These are phyloP conservation scores for Acorus gramineus DNA, from an alignment of 106 monocot genomes.

Conservation along the genomic window DNA sequence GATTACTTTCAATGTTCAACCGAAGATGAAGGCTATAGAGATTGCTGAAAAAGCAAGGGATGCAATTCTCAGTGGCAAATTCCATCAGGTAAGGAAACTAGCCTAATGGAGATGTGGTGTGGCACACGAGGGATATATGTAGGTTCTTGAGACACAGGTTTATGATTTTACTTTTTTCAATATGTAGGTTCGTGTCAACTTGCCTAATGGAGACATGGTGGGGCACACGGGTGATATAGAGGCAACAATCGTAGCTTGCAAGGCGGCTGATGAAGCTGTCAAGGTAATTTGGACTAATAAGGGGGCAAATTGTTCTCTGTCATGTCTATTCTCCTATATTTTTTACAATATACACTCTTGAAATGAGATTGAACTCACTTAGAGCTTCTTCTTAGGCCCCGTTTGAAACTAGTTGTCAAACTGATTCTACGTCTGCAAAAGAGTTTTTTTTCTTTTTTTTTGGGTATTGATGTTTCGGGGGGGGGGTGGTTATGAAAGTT, in stretches of 20 bases:
- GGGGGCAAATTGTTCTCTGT: too few species aligned
- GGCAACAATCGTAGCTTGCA: constrained; percentile 73
- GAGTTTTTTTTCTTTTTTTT: too few species aligned
- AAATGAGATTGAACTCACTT: too few species aligned
- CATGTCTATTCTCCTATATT: too few species aligned
- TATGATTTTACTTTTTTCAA: background rate
- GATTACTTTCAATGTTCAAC: constrained; percentile 82
- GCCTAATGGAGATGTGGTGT: background rate
- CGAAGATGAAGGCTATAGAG: constrained; percentile 85
- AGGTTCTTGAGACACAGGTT: too few species aligned
- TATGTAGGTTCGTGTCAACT: constrained; percentile 59
- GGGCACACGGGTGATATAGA: constrained; percentile 94
- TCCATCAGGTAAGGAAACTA: constrained; percentile 51
- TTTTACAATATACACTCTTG: too few species aligned
- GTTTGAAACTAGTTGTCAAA: too few species aligned
- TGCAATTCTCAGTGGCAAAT: constrained; percentile 77
- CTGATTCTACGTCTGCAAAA: too few species aligned
- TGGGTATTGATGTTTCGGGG: too few species aligned
- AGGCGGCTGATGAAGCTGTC: constrained; percentile 71
- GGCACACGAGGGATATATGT: too few species aligned
- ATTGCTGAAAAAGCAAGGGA: constrained; percentile 78
- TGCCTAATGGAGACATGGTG: constrained; percentile 88
- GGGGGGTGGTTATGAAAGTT: too few species aligned
- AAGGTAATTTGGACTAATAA: constrained; percentile 33
- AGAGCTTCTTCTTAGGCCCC: too few species aligned